Conservation (phyloP, 345 rosid genomes). For the Acer campestre region DNA sequence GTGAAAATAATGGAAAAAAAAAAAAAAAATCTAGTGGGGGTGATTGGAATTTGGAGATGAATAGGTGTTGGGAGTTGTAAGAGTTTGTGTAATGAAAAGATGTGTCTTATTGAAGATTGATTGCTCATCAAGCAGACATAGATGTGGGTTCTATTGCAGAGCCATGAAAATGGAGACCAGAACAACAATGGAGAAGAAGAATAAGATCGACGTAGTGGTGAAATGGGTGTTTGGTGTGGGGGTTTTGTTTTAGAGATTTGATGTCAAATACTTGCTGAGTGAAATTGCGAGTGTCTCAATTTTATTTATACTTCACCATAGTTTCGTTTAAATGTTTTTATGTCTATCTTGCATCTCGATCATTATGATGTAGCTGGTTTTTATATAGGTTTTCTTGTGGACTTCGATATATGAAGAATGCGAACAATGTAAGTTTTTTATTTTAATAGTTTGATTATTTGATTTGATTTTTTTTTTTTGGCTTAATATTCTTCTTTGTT, state of each 20-base stretch:
- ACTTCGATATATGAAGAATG: no score
- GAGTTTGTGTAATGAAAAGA: not conserved
- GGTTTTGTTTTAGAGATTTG: constrained; percentile 47
- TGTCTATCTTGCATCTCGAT: no score
- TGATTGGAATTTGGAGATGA: not conserved
- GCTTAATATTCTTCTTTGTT: no score
- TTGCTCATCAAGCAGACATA: not conserved
- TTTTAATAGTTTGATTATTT: no score
- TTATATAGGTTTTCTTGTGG: no score
- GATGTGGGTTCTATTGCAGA: constrained; percentile 24
- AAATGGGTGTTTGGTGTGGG: constrained; percentile 1
- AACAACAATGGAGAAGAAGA: constrained; percentile 13
- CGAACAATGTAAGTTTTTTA: no score
- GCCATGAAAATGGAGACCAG: constrained; percentile 22
- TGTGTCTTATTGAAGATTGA: constrained; percentile 26
- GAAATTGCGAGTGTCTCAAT: no score
- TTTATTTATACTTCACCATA: no score
- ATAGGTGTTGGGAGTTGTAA: not conserved
- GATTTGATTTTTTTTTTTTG: no score
- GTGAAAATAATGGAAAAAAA: not conserved
- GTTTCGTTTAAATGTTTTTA: no score
- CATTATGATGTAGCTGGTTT: no score
- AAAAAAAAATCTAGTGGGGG: not conserved
- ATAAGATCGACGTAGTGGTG: constrained; percentile 30
- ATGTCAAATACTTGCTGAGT: no score